Evolutionary conservation across 2,329 filamentous ascomycete genomes (phyloP).

Genomic region (Fusarium papillatum): DNA sequence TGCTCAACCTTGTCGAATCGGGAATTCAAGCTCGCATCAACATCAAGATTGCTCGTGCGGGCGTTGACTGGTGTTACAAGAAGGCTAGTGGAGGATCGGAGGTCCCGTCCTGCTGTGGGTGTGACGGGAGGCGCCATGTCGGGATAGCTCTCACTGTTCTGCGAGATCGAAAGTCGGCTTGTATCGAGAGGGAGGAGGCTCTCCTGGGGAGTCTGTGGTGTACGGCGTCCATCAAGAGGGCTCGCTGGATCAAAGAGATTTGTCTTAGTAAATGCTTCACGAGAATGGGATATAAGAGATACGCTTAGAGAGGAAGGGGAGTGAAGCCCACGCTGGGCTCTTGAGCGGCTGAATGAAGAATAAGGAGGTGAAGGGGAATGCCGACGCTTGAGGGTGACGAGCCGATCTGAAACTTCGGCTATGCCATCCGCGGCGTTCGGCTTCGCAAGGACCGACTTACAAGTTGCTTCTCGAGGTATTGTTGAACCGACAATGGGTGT

Average conservation of each 20-base stretch:
- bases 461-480: constrained; percentile 54
- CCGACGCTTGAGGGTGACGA: constrained; percentile 49
- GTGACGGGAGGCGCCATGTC: constrained; percentile 77
- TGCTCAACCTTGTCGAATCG: constrained; percentile 87
- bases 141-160: constrained; percentile 56
- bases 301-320: constrained; percentile 51
- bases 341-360: constrained; percentile 53
- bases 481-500: constrained; percentile 56
- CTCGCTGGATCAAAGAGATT: constrained; percentile 67
- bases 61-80: constrained; percentile 80
- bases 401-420: constrained; percentile 27
- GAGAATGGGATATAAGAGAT: constrained; percentile 44
- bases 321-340: constrained; percentile 46
- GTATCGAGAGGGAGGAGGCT: constrained; percentile 82
- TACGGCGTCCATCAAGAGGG: constrained; percentile 70
- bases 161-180: constrained; percentile 86
- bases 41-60: constrained; percentile 74
- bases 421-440: constrained; percentile 25
- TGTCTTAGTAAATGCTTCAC: constrained; percentile 66
- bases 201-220: constrained; percentile 86
- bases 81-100: constrained; percentile 62
- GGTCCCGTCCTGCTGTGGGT: constrained; percentile 75
- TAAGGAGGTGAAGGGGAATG: constrained; percentile 50
- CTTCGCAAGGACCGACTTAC: constrained; percentile 57
- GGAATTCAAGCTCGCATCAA: constrained; percentile 80